Percentiles rank a stretch among this genome's conserved stretches.
Evolutionary conservation across 495 filamentous ascomycete species (phyloP).

Genomic region (Talaromyces thailandensis): DNA sequence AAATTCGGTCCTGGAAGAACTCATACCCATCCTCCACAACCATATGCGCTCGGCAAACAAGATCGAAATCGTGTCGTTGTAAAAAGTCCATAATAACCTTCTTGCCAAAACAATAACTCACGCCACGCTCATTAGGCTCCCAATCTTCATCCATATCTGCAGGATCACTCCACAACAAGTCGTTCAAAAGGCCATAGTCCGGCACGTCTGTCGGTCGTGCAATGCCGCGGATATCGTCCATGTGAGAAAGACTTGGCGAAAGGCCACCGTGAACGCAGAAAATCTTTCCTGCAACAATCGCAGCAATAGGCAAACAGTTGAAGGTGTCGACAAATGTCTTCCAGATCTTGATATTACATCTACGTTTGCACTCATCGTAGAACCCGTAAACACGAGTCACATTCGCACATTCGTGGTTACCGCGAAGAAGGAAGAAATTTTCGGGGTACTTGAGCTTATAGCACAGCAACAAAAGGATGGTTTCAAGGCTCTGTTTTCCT

Average conservation of each 20-base stretch:
- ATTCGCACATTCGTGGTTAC: conserved; percentile 98
- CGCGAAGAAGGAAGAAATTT: conserved; percentile 95
- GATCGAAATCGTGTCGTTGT: conserved; percentile 86
- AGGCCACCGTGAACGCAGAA: conserved; percentile 98
- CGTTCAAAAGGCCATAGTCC: conserved; percentile 92
- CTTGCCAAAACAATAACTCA: conserved; percentile 98
- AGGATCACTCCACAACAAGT: conserved; percentile 95
- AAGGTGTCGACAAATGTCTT: conserved; percentile 99
- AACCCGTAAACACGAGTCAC: conserved; percentile 98
- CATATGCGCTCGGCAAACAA: conserved; percentile 96
- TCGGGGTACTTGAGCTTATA: conserved; percentile 99
- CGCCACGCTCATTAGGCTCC: conserved; percentile 94
- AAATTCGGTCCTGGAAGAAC: conserved; percentile 90
- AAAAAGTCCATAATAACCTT: conserved; percentile 97
- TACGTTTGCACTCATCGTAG: conserved; percentile 97
- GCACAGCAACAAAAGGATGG: conserved; percentile 87
- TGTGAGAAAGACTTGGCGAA: conserved; percentile 83
- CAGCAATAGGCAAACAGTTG: conserved; percentile 89
- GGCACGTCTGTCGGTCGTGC: conserved; percentile 94
- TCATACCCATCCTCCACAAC: conserved; percentile 99
- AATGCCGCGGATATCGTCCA: conserved; percentile 98
- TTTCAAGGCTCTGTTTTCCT: conserved; percentile 94
- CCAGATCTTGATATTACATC: conserved; percentile 97
- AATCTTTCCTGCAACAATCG: conserved; percentile 96
- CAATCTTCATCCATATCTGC: conserved; percentile 96